Conservation (phyloP, 257 asterid genomes). For the Misopates orontium region DNA sequence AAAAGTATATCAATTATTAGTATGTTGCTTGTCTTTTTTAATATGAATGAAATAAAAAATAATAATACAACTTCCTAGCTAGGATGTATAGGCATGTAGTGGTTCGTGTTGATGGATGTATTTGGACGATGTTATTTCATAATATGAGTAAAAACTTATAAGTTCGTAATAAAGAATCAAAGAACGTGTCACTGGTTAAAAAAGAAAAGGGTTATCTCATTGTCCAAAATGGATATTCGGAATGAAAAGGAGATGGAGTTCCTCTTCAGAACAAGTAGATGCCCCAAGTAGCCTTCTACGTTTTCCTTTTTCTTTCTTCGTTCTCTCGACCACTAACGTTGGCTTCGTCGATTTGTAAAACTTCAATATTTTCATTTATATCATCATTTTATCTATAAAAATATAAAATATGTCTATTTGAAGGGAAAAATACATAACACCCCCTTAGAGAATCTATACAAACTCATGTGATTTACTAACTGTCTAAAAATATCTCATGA, state of each 20-base stretch:
- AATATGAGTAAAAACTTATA: not conserved
- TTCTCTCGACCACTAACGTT: not conserved
- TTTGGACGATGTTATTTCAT: not conserved
- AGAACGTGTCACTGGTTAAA: conserved; percentile 25
- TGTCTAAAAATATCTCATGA: too few relatives aligned
- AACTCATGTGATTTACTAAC: too few relatives aligned
- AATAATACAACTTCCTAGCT: too few relatives aligned
- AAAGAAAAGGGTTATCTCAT: conserved; percentile 3
- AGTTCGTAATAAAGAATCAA: not conserved
- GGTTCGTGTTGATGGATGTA: not conserved
- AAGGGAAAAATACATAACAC: too few relatives aligned
- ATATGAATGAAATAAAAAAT: too few relatives aligned
- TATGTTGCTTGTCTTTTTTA: too few relatives aligned
- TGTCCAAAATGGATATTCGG: conserved; percentile 32
- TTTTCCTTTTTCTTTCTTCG: not conserved
- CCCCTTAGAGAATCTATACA: too few relatives aligned
- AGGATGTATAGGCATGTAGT: not conserved
- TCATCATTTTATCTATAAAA: too few relatives aligned
- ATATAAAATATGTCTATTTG: too few relatives aligned
- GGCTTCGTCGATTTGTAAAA: not conserved
- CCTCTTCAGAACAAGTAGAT: not conserved
- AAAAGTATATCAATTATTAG: not conserved
- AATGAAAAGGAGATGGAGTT: conserved; percentile 22
- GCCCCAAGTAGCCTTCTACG: conserved; percentile 9
- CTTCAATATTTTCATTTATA: not conserved